These are phyloP conservation scores for Sicyos baderoa DNA, from an alignment of 306 rosid genomes.

Conservation along the genomic window DNA sequence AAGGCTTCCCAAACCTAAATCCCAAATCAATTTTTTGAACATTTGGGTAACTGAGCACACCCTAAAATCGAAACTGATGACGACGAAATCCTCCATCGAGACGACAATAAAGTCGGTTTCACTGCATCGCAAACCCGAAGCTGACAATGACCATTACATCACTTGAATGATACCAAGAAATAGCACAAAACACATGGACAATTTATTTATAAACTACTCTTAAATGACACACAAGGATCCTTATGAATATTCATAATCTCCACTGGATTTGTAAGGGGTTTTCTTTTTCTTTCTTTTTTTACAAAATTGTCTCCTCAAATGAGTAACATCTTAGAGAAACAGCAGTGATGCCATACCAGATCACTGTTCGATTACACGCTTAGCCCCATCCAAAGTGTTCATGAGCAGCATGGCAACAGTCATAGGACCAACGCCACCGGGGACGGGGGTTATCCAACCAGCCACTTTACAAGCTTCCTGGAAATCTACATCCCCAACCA, in stretches of 20 bases:
- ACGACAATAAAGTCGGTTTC: not conserved
- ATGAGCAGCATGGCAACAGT: slow-evolving; percentile 83
- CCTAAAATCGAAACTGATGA: not conserved
- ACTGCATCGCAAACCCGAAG: not conserved
- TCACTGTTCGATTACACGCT: slow-evolving; percentile 41
- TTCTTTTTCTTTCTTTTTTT: not conserved
- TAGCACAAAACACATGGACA: not conserved
- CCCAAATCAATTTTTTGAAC: not conserved
- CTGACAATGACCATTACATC: no score
- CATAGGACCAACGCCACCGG: slow-evolving; percentile 93
- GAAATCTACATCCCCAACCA: slow-evolving; percentile 89
- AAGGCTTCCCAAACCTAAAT: no score
- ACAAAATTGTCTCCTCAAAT: slow-evolving; percentile 5
- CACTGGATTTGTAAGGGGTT: not conserved
- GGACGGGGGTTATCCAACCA: slow-evolving; percentile 87
- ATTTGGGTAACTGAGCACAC: not conserved
- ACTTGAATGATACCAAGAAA: not conserved
- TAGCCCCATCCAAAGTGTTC: slow-evolving; percentile 82
- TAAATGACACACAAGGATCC: not conserved
- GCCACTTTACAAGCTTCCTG: slow-evolving; percentile 75
- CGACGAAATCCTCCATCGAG: not conserved
- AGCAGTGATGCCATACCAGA: not conserved
- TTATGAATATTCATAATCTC: not conserved
- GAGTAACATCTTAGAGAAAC: not conserved
- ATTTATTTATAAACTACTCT: not conserved